Percentiles rank a stretch among this genome's conserved stretches.
Evolutionary conservation across 306 rosid species (phyloP).

Genomic region (Pachyrhizus erosus): DNA sequence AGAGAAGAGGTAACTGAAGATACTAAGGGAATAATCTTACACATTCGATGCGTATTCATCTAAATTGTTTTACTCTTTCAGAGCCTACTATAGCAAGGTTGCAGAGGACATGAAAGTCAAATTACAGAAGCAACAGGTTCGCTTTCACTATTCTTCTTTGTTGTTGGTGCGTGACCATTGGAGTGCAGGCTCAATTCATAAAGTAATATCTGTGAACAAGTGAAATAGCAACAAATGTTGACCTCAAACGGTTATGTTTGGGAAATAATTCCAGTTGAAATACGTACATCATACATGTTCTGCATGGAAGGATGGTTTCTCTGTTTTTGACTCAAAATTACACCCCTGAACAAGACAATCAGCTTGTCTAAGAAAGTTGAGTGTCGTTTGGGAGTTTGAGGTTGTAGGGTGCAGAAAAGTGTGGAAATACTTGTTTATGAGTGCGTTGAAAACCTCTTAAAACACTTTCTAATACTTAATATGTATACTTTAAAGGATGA

Average conservation of each 20-base stretch:
- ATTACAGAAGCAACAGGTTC: slow-evolving; percentile 76
- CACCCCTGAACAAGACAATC: slow-evolving; percentile 1
- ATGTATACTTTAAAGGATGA: background rate
- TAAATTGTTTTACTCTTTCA: slow-evolving; percentile 47
- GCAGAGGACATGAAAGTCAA: slow-evolving; percentile 58
- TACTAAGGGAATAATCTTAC: slow-evolving; percentile 22
- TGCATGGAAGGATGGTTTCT: background rate
- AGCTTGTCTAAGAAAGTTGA: background rate
- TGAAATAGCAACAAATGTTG: slow-evolving; percentile 26
- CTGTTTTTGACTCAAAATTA: slow-evolving; percentile 2
- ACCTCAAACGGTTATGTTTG: slow-evolving; percentile 16
- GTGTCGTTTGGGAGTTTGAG: background rate
- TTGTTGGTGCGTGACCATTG: slow-evolving; percentile 24
- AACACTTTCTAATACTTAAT: background rate
- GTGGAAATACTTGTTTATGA: background rate
- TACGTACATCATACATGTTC: slow-evolving; percentile 12
- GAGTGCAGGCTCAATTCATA: slow-evolving; percentile 19
- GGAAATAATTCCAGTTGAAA: slow-evolving; percentile 21
- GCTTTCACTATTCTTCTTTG: slow-evolving; percentile 33
- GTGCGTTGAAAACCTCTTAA: background rate
- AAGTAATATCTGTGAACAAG: slow-evolving; percentile 11
- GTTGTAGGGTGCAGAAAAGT: background rate
- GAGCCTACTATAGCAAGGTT: slow-evolving; percentile 63
- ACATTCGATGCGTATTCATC: slow-evolving; percentile 30
- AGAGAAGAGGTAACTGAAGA: slow-evolving; percentile 74